Base-by-base conservation (phyloP, 108 stramenopile genomes). In the Conticribra weissflogii region DNA sequence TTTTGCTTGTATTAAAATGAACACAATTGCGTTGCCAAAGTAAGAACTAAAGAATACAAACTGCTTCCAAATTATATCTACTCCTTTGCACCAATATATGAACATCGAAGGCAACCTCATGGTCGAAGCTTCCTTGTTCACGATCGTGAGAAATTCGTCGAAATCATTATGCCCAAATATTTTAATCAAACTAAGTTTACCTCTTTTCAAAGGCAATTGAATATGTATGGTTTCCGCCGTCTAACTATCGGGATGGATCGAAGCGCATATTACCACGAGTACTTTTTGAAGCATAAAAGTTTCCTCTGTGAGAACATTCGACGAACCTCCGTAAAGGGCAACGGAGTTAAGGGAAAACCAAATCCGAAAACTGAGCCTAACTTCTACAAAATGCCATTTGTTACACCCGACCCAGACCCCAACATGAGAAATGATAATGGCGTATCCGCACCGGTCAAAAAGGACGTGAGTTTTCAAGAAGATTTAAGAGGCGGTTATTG, bases 161-260 rank as follows among this genome's bases (percentile, higher is more conserved):
- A 67, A 16, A 25, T 85, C 24, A 63, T 97, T 31, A 86, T 98
- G 89, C 94, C 93, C 15, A 71, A 78, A 8, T 95, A 95, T 75
- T 97, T 97, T 80, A 88, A 88, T 22, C 96, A 94, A 59, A 88
- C 92, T 49, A 87, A 91, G 54, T 72, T 89, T 66, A 81, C 90
- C 27, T 85, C 85, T 29, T 94, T 97, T 60, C 95, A 97, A 63
- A 44, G 94, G 12, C 95, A 97, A 71, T 77, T 97, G 34, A 95
- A 97, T 66, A 69, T 94, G 1, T 91, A 94, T 64, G 86, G 83
- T 16, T 91, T 94, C 59, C 21, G 59, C 28, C 83, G 87, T 27
- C 79, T 90, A 12, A 87, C 82, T 4, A 54, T 70, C 21, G 93
- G 93, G n/a, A 57, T 79, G 3, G 86, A 88, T 33, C 73, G 90